phyloP scores from a whole-genome alignment of 441 rosid genomes.

The Raphanus hybrid region DNA sequence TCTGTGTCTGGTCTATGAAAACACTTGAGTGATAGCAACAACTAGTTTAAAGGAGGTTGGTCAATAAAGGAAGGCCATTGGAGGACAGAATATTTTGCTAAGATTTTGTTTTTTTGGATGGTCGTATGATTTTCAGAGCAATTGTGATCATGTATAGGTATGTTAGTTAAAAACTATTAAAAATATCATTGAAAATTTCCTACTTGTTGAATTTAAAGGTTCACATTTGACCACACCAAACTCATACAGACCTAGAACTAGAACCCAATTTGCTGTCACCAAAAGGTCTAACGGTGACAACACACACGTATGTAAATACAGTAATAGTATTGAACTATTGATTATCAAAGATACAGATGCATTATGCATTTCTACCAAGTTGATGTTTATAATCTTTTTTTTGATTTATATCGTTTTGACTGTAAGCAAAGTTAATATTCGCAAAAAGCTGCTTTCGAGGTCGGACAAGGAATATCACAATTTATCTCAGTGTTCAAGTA shows the following conservation, averaged over 20 bases:
- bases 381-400: not conserved
- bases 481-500: too few relatives aligned
- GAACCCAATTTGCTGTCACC: conserved; percentile 17
- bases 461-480: not conserved
- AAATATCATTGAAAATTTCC: not conserved
- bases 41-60: conserved; percentile 12
- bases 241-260: conserved; percentile 19
- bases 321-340: conserved; percentile 1
- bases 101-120: conserved; percentile 12
- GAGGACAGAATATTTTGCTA: conserved; percentile 7
- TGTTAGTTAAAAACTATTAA: conserved; percentile 17
- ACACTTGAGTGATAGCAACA: conserved; percentile 2
- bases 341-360: not conserved
- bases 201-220: not conserved
- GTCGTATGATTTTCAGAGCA: conserved; percentile 12
- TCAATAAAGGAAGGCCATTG: conserved; percentile 22
- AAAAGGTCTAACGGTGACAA: conserved; percentile 6
- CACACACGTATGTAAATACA: not conserved
- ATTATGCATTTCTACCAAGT: conserved; percentile 4
- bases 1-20: not conserved
- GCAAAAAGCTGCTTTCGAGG: not conserved
- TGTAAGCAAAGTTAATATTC: not conserved
- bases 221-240: conserved; percentile 30
- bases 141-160: conserved; percentile 9
- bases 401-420: not conserved